Evolutionary conservation across 2,329 filamentous ascomycete species (phyloP).

Genomic region (Calonectria fujianensis): DNA sequence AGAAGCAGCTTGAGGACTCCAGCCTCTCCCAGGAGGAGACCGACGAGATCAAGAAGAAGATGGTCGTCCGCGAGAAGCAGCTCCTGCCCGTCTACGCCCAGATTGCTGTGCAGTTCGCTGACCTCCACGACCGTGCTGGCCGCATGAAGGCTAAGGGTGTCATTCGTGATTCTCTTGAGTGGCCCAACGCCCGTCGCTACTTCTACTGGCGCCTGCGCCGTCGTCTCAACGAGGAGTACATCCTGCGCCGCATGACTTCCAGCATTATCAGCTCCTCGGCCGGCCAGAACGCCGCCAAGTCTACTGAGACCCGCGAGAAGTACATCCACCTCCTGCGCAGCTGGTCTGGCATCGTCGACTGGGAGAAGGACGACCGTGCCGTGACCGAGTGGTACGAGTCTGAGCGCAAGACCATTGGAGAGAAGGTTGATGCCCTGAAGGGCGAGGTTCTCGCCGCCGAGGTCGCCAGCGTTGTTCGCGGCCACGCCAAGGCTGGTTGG

Average conservation of each 20-base stretch:
- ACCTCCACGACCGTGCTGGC: slow-evolving; percentile 96
- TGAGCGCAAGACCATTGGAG: slow-evolving; percentile 87
- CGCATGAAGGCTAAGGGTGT: slow-evolving; percentile 99
- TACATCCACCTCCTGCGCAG: slow-evolving; percentile 86
- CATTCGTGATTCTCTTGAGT: slow-evolving; percentile 88
- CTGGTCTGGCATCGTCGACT: slow-evolving; percentile 87
- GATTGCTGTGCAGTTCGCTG: slow-evolving; percentile 96
- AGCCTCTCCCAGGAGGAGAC: slow-evolving; percentile 83
- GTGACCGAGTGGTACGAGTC: slow-evolving; percentile 98
- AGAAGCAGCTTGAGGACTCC: slow-evolving; percentile 80
- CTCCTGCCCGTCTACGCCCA: slow-evolving; percentile 95
- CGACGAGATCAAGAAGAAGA: slow-evolving; percentile 87
- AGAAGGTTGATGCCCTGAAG: slow-evolving; percentile 91
- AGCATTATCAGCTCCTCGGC: slow-evolving; percentile 59
- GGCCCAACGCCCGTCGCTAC: slow-evolving; percentile 94
- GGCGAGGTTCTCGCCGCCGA: slow-evolving; percentile 77
- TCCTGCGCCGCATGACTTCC: slow-evolving; percentile 89
- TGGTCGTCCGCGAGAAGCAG: slow-evolving; percentile 89
- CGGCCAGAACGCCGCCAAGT: slow-evolving; percentile 62
- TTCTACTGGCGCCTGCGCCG: slow-evolving; percentile 99
- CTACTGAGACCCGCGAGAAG: slow-evolving; percentile 74
- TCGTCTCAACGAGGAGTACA: slow-evolving; percentile 97
- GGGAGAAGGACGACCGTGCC: slow-evolving; percentile 85
- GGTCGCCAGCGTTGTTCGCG: slow-evolving; percentile 66
- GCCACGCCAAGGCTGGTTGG: slow-evolving; percentile 79